These are phyloP conservation scores for Pythium pyrilobum DNA, from an alignment of 352 stramenopile genomes.

Conservation along the genomic window DNA sequence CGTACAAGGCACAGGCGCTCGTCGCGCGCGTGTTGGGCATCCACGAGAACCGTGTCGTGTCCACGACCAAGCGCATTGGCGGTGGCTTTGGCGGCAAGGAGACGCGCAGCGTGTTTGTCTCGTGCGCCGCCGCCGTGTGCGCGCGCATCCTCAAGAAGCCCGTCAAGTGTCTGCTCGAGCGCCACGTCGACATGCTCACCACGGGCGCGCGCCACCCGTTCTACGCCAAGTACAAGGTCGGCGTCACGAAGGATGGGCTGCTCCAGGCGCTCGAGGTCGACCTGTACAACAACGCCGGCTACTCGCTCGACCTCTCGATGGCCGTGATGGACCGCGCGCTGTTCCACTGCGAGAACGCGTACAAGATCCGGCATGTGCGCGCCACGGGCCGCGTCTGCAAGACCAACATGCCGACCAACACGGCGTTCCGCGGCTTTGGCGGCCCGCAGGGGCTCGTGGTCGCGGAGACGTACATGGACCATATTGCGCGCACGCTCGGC, in stretches of 20 bases:
- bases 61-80: slow-evolving; percentile 92
- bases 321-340: slow-evolving; percentile 94
- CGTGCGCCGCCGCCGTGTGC: slow-evolving; percentile 87
- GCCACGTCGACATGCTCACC: slow-evolving; percentile 94
- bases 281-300: slow-evolving; percentile 94
- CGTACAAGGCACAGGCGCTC: slow-evolving; percentile 90
- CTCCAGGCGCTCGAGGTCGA: slow-evolving; percentile 89
- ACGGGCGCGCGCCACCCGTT: slow-evolving; percentile 93
- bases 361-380: slow-evolving; percentile 91
- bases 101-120: slow-evolving; percentile 89
- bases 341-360: slow-evolving; percentile 95
- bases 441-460: slow-evolving; percentile 91
- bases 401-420: slow-evolving; percentile 94
- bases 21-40: slow-evolving; percentile 90
- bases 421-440: slow-evolving; percentile 95
- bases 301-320: slow-evolving; percentile 92
- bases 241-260: slow-evolving; percentile 73
- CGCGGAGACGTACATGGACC: slow-evolving; percentile 93
- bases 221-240: slow-evolving; percentile 92
- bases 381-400: slow-evolving; percentile 89
- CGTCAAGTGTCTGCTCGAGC: slow-evolving; percentile 89
- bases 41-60: slow-evolving; percentile 87
- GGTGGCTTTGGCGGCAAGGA: slow-evolving; percentile 97
- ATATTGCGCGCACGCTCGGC: slow-evolving; percentile 86
- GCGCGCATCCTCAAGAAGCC: slow-evolving; percentile 86